Conservation (phyloP, 2,329 filamentous ascomycete genomes). For the Westerdykella ornata region DNA sequence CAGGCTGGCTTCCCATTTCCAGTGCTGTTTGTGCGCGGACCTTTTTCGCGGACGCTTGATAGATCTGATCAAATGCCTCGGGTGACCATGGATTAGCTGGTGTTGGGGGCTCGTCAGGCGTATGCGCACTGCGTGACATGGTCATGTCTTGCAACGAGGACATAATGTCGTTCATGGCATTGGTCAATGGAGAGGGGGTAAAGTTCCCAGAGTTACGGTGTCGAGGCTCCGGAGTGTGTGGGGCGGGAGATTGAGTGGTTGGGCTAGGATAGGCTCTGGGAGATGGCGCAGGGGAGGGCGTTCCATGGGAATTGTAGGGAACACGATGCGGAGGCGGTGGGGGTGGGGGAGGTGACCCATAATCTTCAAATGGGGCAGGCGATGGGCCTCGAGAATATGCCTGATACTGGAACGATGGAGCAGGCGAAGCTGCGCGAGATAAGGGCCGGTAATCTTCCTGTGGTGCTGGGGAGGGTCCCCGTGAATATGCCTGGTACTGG, state of each 20-base stretch:
- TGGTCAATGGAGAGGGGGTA: slow-evolving; percentile 85
- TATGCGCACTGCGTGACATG: slow-evolving; percentile 47
- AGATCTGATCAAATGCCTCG: slow-evolving; percentile 66
- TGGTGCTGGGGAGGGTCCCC: slow-evolving; percentile 38
- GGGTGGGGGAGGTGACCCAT: slow-evolving; percentile 66
- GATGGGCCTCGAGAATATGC: slow-evolving; percentile 27
- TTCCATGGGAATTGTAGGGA: slow-evolving; percentile 43
- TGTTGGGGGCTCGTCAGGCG: slow-evolving; percentile 50
- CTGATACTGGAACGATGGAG: slow-evolving; percentile 26
- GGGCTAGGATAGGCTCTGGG: slow-evolving; percentile 33
- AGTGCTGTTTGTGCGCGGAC: slow-evolving; percentile 61
- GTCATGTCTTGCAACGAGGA: slow-evolving; percentile 86
- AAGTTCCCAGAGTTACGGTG: slow-evolving; percentile 29
- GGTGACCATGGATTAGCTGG: slow-evolving; percentile 78
- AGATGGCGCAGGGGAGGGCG: slow-evolving; percentile 29
- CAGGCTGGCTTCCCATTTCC: slow-evolving; percentile 52
- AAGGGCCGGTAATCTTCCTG: slow-evolving; percentile 21
- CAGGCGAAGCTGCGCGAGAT: slow-evolving; percentile 25
- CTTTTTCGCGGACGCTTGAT: slow-evolving; percentile 37
- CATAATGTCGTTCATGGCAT: slow-evolving; percentile 98
- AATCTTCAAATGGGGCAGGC: slow-evolving; percentile 17
- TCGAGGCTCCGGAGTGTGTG: slow-evolving; percentile 55
- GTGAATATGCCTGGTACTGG: slow-evolving; percentile 34
- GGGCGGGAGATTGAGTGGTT: slow-evolving; percentile 52
- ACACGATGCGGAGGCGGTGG: slow-evolving; percentile 75